phyloP scores from a whole-genome alignment of 805 yeast species.

The Scheffersomyces coipomensis region DNA sequence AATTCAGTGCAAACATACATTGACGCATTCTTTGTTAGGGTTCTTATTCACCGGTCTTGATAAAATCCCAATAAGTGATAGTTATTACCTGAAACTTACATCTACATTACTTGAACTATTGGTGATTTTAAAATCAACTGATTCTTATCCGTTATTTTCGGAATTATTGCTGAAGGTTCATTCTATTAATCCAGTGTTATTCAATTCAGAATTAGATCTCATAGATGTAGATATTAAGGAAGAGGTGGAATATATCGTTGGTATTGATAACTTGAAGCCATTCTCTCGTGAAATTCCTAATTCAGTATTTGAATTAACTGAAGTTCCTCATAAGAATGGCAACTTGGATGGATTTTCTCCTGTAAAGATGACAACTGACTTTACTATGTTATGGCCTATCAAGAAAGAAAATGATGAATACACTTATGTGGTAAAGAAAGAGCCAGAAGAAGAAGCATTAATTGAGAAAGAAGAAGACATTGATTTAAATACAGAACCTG shows the following conservation, averaged over 20 bases:
- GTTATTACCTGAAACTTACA: conserved; percentile 21
- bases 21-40: background rate
- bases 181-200: conserved; percentile 25
- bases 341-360: conserved; percentile 21
- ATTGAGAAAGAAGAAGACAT: background rate
- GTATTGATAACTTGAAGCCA: conserved; percentile 21
- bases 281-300: conserved; percentile 14
- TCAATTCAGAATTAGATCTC: conserved; percentile 21
- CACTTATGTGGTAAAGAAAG: background rate
- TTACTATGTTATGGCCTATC: conserved; percentile 29
- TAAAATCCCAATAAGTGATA: conserved; percentile 34
- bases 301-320: conserved; percentile 27
- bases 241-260: conserved; percentile 33
- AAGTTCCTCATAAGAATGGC: conserved; percentile 17
- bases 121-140: conserved; percentile 30
- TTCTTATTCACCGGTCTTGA: conserved; percentile 5
- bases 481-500: background rate
- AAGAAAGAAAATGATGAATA: conserved; percentile 4
- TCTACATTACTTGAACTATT: conserved; percentile 29
- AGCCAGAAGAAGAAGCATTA: background rate
- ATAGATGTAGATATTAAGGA: conserved; percentile 20
- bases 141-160: conserved; percentile 19
- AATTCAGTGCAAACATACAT: conserved; percentile 23
- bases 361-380: conserved; percentile 27
- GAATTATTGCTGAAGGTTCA: conserved; percentile 25